These are phyloP conservation scores for Aspergillus sojae DNA, from an alignment of 2,329 filamentous ascomycete species.

Conservation along the genomic window DNA sequence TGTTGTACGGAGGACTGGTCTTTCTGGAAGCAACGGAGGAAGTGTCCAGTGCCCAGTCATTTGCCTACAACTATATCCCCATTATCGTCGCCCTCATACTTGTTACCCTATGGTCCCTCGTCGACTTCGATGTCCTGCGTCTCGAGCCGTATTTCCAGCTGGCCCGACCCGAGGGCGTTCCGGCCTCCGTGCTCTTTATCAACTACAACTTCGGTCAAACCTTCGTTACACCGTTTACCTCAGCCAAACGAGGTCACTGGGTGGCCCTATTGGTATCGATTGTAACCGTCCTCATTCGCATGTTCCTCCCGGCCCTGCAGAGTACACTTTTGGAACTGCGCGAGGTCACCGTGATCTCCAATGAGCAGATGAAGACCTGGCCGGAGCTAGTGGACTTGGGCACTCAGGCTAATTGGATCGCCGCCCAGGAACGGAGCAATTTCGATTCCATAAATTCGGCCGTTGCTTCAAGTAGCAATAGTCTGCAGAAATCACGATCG, in stretches of 20 bases:
- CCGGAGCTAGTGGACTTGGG: constrained; percentile 29
- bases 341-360: constrained; percentile 25
- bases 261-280: constrained; percentile 35
- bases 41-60: constrained; percentile 30
- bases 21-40: constrained; percentile 34
- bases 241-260: constrained; percentile 36
- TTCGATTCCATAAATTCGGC: constrained; percentile 26
- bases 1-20: constrained; percentile 30
- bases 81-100: constrained; percentile 50
- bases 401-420: constrained; percentile 35
- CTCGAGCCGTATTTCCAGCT: constrained; percentile 53
- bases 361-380: constrained; percentile 32
- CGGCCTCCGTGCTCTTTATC: constrained; percentile 37
- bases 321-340: constrained; percentile 36
- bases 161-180: constrained; percentile 34
- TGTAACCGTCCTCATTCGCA: constrained; percentile 34
- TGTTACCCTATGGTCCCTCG: constrained; percentile 52
- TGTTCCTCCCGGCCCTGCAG: constrained; percentile 37
- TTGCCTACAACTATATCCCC: constrained; percentile 43
- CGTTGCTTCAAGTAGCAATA: constrained; percentile 18
- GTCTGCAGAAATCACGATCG: constrained; percentile 29
- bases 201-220: constrained; percentile 43
- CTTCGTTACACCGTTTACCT: constrained; percentile 35
- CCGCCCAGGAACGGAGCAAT: constrained; percentile 29
- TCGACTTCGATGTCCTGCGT: constrained; percentile 54